Base-by-base conservation (phyloP, 768 basidiomycete genomes). In the Mycena vulgaris region DNA sequence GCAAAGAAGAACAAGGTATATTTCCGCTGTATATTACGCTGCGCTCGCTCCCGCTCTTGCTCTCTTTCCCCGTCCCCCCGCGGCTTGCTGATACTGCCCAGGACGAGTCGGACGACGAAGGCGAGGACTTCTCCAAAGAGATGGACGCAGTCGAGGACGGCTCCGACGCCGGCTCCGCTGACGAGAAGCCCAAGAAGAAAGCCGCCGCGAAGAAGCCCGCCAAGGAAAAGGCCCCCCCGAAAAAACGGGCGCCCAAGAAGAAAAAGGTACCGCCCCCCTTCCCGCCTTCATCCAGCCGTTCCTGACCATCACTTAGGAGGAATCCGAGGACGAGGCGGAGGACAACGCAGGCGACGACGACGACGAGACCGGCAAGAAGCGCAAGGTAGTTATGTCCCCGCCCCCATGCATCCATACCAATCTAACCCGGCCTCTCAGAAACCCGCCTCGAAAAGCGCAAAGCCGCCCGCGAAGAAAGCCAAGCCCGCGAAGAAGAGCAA, bases 281-380 rank as follows among this genome's bases (percentile, higher is more conserved):
- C 42, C 6, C 2, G 40, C 51, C 11, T 3, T 53, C 35, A 17
- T 48, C 51, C 30, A 7, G 16, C 35, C 63, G 27, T 35, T 57
- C 52, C n/a, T 60, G 8, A 45, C 52, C 3, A 48, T 70, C 30
- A 45, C 51, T 49, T 47, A 81, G 77, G 76, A 72, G 27, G 80
- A 75, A 16, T 78, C 79, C 13, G 81, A 80, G 25, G 82, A 83
- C 30, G 81, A 81, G 23, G 78, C 80, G 40, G 85, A 74, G 9
- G 85, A 82, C 19, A 84, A 77, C n/a, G n/a, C n/a, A n/a, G n/a
- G n/a, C n/a, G 86, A 85, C 1, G 87, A 85, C 17, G 87, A 88
- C 14, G 83, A 84, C 2, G 72, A 79, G 78, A 77, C 76, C 63
- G 81, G 80, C 75, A 93, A 90, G 84, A 95, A 94, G 82, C 90